Evolutionary conservation across 441 rosid species (phyloP), one percentile per base, ranked within the genome.

Genomic region (Arabidopsis lyrata): DNA sequence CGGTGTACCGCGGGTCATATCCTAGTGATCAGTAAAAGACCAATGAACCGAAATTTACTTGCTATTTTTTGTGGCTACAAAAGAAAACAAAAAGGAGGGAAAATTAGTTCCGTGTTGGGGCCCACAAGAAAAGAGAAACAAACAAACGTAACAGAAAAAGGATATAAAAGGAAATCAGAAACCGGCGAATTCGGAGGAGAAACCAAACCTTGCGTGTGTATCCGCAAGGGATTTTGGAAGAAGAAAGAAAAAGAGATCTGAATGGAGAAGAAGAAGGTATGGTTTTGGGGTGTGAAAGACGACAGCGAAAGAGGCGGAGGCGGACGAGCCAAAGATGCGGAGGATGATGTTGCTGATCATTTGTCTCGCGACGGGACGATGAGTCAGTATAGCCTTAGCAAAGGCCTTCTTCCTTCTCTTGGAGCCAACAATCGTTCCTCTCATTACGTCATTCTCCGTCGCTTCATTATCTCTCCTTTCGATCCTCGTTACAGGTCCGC

Each of bases 361-460:
- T 1, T 41, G 6, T 77, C 80, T 16, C 53, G 64, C 3, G 81
- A 68, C 39, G 78, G 57, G 6, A 78, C 77, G 9, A 54, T 66
- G 69, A 77, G 77, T 55, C 77, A 76, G 34, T 84, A 82, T 53
- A 92, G 95, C 74, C 70, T 90, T 34, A 80, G 82, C 42, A 86
- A 77, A 16, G 87, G 84, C 15, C 76, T 93, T 54, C 85, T 93
- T n/a, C 98, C 98, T 8, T 78, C 97, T 49, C 96, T 93, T 22
- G 63, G 63, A 2, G 88, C 83, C 44, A 72, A 80, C 36, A 77
- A 73, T 50, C 80, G 78, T 32, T 55, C 39, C 14, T 63, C 82
- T 67, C 86, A 86, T 53, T 76, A 76, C 15, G 65, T 67, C 39
- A 68, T 69, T 63, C 89, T 88, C 44, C 87, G 86, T 7, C 81